Base-by-base conservation (phyloP, 2,329 filamentous ascomycete species). In the Trichoderma harzianum region DNA sequence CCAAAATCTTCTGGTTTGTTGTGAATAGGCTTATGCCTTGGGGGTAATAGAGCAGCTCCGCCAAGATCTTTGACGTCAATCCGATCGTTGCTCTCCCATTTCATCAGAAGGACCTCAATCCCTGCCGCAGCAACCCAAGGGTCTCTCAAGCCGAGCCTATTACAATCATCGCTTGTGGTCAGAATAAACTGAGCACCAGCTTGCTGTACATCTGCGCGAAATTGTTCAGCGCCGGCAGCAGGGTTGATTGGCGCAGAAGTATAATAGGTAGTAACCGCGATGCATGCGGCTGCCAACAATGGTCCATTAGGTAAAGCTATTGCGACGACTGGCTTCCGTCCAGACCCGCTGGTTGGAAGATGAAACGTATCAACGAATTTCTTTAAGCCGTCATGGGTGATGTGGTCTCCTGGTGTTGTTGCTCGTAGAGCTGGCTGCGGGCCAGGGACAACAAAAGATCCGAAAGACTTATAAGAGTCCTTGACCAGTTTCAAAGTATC, bases 301-400 rank as follows among this genome's bases (percentile, higher is more conserved):
- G 85, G 85, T 4, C 87, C 86, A 74, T 88, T 89, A 1, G 86
- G 86, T 6, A 89, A 76, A 2, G 86, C 84, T 60, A 88, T 83
- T 32, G 84, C 86, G 11, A 87, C 81, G 14, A 85, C 79, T 3
- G 84, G 84, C 73, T 85, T 85, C 53, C 61, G 71, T 12, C 66
- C 58, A 2, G 39, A 57, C 3, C 66, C 66, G 3, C 58, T 18
- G 1, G 76, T 63, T 6, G 80, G 78, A 2, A 84, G 75, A 2
- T 72, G 71, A 64, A 85, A 83, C 12, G 73, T 75, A 24, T 72
- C 69, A 26, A 83, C 77, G 63, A 82, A 82, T 2, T 74, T 72
- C 12, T 74, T 73, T 5, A 84, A 75, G 1, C 76, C 77, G 16
- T 74, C 72, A 63, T 83, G 78, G 7, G 80, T 79, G 66, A 83